A percentile compares a stretch with the other conserved stretches of the same genome.
Evolutionary conservation across 2,329 filamentous ascomycete genomes (phyloP).

Genomic region (Aspergillus vadensis): DNA sequence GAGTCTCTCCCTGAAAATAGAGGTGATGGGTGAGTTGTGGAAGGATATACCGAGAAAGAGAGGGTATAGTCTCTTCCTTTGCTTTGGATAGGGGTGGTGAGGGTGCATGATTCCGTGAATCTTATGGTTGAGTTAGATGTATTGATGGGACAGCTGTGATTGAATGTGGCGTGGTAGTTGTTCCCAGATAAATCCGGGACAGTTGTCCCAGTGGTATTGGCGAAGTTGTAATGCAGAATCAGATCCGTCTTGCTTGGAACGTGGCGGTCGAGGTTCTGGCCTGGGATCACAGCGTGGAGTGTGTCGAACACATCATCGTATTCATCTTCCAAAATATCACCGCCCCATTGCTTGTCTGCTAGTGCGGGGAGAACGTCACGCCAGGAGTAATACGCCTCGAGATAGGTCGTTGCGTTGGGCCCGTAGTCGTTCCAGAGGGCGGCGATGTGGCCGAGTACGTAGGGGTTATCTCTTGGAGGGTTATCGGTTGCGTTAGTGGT

Average conservation of each 20-base stretch:
- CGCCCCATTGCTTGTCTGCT: slow-evolving; percentile 59
- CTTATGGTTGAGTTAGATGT: slow-evolving; percentile 29
- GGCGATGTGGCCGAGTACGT: slow-evolving; percentile 50
- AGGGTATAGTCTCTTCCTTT: slow-evolving; percentile 61
- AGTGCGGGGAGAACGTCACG: slow-evolving; percentile 49
- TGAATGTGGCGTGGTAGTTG: neutral
- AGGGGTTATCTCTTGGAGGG: slow-evolving; percentile 41
- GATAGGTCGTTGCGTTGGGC: slow-evolving; percentile 50
- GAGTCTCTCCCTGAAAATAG: slow-evolving; percentile 51
- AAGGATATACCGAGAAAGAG: slow-evolving; percentile 47
- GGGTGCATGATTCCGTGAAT: slow-evolving; percentile 42
- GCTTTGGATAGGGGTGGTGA: slow-evolving; percentile 51
- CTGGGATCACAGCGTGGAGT: slow-evolving; percentile 47
- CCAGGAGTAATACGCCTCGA: slow-evolving; percentile 54
- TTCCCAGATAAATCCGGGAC: neutral
- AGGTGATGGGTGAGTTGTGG: slow-evolving; percentile 38
- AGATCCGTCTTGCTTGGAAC: neutral
- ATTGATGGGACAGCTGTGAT: slow-evolving; percentile 1
- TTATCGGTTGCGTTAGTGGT: slow-evolving; percentile 51
- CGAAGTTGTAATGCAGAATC: slow-evolving; percentile 2
- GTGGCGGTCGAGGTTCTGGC: slow-evolving; percentile 42
- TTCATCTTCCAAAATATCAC: slow-evolving; percentile 45
- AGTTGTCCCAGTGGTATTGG: neutral
- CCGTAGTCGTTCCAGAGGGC: slow-evolving; percentile 58
- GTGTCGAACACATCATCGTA: slow-evolving; percentile 44